Evolutionary conservation across 257 asterid genomes (phyloP).

Genomic region (Solanum clarkiae): DNA sequence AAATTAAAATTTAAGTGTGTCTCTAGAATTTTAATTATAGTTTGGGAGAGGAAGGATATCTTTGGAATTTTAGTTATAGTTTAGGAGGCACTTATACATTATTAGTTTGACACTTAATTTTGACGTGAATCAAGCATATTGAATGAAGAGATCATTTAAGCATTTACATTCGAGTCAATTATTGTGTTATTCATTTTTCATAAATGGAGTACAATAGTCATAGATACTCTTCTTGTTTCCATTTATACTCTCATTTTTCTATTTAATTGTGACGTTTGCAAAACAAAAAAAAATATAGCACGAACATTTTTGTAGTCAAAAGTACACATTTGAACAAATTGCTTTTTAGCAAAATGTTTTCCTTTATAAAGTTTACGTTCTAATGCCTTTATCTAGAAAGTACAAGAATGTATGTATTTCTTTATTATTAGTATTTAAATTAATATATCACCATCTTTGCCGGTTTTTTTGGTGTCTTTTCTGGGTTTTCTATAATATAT

Average conservation of each 20-base stretch:
- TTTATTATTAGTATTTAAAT: too few species aligned
- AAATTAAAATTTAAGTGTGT: too few species aligned
- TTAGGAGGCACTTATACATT: too few species aligned
- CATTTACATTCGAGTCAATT: neutral
- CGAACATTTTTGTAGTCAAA: neutral
- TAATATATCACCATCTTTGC: neutral
- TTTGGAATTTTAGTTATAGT: too few species aligned
- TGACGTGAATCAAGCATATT: neutral
- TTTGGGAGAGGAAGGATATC: too few species aligned
- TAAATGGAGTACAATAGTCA: neutral
- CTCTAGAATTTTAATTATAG: too few species aligned
- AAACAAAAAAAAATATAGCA: too few species aligned
- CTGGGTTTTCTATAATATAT: neutral
- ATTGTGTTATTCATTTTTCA: neutral
- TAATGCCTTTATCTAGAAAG: neutral
- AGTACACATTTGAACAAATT: neutral
- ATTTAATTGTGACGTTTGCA: neutral
- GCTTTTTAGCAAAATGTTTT: neutral
- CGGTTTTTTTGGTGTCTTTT: neutral
- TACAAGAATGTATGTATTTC: too few species aligned
- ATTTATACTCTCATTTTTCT: too few species aligned
- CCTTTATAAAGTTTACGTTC: neutral
- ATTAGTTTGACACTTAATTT: neutral
- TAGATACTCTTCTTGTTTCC: neutral
- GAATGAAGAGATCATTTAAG: neutral